Conservation (phyloP, 495 filamentous ascomycete species). For the Parathielavia hyrcaniae region DNA sequence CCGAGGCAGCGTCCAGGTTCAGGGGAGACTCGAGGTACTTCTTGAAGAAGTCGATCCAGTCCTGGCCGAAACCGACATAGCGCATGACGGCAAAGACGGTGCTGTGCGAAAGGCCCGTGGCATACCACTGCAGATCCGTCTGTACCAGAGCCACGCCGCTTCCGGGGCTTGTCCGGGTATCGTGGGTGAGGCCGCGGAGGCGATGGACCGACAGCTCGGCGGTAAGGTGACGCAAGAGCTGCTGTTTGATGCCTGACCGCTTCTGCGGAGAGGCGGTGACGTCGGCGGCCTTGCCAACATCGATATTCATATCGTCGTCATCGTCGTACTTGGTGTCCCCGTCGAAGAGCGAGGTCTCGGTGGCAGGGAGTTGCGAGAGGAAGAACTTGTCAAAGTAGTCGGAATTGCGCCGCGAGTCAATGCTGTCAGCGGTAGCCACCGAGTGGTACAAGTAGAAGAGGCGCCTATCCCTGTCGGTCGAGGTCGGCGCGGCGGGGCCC, state of each 20-base stretch:
- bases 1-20: constrained; percentile 50
- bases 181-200: constrained; percentile 26
- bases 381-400: constrained; percentile 36
- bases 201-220: constrained; percentile 55
- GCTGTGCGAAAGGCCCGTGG: constrained; percentile 54
- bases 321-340: constrained; percentile 26
- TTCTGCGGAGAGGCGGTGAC: constrained; percentile 12
- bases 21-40: constrained; percentile 56
- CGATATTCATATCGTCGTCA: constrained; percentile 15
- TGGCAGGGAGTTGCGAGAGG: constrained; percentile 46
- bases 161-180: constrained; percentile 26
- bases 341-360: constrained; percentile 33
- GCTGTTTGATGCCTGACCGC: constrained; percentile 47
- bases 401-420: constrained; percentile 20
- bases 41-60: constrained; percentile 58
- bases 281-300: not conserved
- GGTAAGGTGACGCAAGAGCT: constrained; percentile 52
- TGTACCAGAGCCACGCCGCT: constrained; percentile 55
- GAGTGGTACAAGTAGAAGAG: constrained; percentile 24
- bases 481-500: constrained; percentile 13
- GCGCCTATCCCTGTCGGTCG: constrained; percentile 15
- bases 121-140: constrained; percentile 57
- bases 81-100: constrained; percentile 51
- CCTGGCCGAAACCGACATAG: constrained; percentile 56
- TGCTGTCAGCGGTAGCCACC: not conserved